A percentile compares a stretch with the other conserved stretches of the same genome.
Evolutionary conservation across 352 stramenopile genomes (phyloP).

Genomic region (Phytophthora vignae): DNA sequence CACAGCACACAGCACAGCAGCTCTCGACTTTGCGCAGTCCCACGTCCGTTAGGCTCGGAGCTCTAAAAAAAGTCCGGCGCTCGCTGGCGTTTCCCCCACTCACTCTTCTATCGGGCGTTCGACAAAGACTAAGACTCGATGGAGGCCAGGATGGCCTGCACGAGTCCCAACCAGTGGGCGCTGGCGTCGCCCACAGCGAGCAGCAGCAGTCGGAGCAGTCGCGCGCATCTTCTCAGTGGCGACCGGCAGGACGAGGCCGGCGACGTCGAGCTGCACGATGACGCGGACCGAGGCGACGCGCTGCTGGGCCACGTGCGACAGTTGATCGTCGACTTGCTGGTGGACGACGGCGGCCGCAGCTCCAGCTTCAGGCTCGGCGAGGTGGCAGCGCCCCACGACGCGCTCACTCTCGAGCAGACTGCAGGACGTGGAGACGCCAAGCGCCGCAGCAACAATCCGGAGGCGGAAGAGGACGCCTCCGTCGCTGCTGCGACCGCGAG

Average conservation of each 20-base stretch:
- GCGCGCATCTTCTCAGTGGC: slow-evolving; percentile 5
- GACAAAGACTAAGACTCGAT: slow-evolving; percentile 21
- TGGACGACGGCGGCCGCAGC: slow-evolving; percentile 21
- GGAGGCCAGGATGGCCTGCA: slow-evolving; percentile 24
- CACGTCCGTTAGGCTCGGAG: neutral
- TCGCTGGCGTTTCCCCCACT: neutral
- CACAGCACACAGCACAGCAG: neutral
- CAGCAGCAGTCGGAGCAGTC: slow-evolving; percentile 25
- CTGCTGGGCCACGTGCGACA: slow-evolving; percentile 44
- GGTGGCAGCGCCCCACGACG: neutral
- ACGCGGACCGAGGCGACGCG: slow-evolving; percentile 6
- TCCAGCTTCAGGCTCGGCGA: slow-evolving; percentile 6
- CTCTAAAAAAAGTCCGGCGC: neutral
- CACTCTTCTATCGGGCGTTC: neutral
- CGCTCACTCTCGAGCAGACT: neutral
- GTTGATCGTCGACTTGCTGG: slow-evolving; percentile 42
- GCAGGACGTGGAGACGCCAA: slow-evolving; percentile 7
- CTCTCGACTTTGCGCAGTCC: neutral
- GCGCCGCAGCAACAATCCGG: slow-evolving; percentile 29
- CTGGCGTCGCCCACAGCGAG: slow-evolving; percentile 21
- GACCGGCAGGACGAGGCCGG: slow-evolving; percentile 15
- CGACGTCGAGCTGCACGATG: slow-evolving; percentile 9
- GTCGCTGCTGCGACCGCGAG: neutral
- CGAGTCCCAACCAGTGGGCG: slow-evolving; percentile 34
- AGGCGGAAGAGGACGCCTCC: slow-evolving; percentile 23